Percentiles rank a stretch among this genome's conserved stretches.
Evolutionary conservation across 2,329 filamentous ascomycete species (phyloP).

Genomic region (Falciphora oryzae): DNA sequence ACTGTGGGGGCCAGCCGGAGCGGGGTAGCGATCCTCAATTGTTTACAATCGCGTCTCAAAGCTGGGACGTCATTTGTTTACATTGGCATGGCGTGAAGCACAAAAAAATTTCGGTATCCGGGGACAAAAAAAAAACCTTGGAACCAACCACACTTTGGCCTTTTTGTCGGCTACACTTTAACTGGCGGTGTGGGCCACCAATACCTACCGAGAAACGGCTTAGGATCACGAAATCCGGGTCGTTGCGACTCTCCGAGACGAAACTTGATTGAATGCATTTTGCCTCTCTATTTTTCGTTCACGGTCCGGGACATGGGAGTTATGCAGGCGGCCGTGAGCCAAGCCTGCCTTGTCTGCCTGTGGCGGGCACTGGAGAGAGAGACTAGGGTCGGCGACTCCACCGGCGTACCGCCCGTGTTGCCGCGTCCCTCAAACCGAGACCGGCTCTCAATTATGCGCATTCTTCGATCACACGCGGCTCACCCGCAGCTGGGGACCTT

Average conservation of each 20-base stretch:
- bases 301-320: not conserved
- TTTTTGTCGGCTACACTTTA: not conserved
- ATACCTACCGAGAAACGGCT: not conserved
- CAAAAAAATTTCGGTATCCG: not conserved
- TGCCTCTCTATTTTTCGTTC: not conserved
- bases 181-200: not conserved
- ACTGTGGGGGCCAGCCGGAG: not conserved
- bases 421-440: not conserved
- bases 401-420: not conserved
- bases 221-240: not conserved
- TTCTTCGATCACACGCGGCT: not conserved
- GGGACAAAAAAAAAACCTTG: not conserved
- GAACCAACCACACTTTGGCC: not conserved
- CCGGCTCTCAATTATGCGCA: not conserved
- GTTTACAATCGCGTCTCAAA: conserved; percentile 9
- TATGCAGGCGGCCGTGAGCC: not conserved
- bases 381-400: not conserved
- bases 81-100: conserved; percentile 3
- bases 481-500: not conserved
- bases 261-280: not conserved
- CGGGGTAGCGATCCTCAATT: conserved; percentile 2
- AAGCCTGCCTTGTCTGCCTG: not conserved
- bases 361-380: not conserved
- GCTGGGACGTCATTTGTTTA: conserved; percentile 13
- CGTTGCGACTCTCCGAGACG: not conserved